Evolutionary conservation across 331 rosid genomes (phyloP), one percentile per base, ranked within the genome.

Genomic region (Rosa hybrid): DNA sequence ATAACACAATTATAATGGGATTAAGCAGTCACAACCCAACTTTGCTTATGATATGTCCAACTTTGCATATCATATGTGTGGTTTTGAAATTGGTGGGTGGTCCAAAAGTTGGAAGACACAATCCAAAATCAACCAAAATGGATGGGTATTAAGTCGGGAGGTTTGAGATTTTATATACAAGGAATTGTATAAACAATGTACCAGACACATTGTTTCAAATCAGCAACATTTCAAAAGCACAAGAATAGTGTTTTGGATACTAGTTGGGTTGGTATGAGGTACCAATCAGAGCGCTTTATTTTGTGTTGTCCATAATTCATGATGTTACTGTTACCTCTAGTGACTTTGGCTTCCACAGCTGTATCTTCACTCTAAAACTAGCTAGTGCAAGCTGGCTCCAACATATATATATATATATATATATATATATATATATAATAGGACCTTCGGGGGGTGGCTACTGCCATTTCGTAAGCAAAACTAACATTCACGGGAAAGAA

Each of bases 221-320:
- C 49, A 68, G 42, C 71, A 67, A 67, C 71, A 38, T 3, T 67
- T 38, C 13, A 76, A 76, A 76, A 62, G 34, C 39, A 45, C 46
- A 3, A 16, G 59, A 3, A 46, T 9, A 76, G 57, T 46, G 63
- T 60, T 78, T 74, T 64, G 63, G 75, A 65, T 21, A 62, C 72
- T 45, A 60, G 46, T 39, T 50, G 81, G 59, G 80, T 82, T 84
- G 82, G 73, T 75, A 53, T 72, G 82, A 79, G 64, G 75, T 80
- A 48, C 78, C 79, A 71, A 18, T 81, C 63, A 34, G 14, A 59
- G 69, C 27, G 9, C 23, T 59, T 12, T 64, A 20, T 42, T 65
- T 41, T 57, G 25, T 42, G 23, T 17, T 39, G 65, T 38, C 69
- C 8, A 63, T 71, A 12, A 45, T 68, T 20, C 82, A 75, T 59